Evolutionary conservation across 768 basidiomycete species (phyloP).

Genomic region (Lyophyllum semitale): DNA sequence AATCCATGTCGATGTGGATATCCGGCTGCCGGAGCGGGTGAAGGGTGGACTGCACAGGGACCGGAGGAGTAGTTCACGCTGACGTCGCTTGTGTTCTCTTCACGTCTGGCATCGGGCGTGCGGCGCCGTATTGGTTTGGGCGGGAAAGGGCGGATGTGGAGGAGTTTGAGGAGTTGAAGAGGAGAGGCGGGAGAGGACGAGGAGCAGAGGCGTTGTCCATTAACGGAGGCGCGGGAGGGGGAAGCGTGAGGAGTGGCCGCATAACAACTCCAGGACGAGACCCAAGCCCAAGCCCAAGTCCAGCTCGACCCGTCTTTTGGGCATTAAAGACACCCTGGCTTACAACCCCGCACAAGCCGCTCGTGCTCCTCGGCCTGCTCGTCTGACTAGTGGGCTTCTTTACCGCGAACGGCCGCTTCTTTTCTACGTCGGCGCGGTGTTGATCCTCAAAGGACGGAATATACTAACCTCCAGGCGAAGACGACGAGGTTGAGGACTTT

Average conservation of each 20-base stretch:
- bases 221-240: constrained; percentile 23
- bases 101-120: constrained; percentile 31
- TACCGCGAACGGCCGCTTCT: constrained; percentile 89
- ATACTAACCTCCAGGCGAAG: constrained; percentile 88
- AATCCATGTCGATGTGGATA: constrained; percentile 23
- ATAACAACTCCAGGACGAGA: background rate
- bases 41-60: constrained; percentile 16
- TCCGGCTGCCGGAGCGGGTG: constrained; percentile 3
- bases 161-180: constrained; percentile 30
- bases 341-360: constrained; percentile 70
- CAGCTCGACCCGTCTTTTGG: constrained; percentile 49
- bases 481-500: constrained; percentile 90
- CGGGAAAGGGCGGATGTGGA: constrained; percentile 13
- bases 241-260: constrained; percentile 25
- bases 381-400: constrained; percentile 76
- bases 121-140: background rate
- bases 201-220: constrained; percentile 37
- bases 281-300: background rate
- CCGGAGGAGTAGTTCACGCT: constrained; percentile 66
- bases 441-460: constrained; percentile 79
- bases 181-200: constrained; percentile 44
- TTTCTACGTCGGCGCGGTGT: constrained; percentile 88
- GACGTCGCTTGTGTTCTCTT: constrained; percentile 41
- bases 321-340: constrained; percentile 62
- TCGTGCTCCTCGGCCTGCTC: constrained; percentile 70